Evolutionary conservation across 257 asterid species (phyloP).

Genomic region (Lantana camara): DNA sequence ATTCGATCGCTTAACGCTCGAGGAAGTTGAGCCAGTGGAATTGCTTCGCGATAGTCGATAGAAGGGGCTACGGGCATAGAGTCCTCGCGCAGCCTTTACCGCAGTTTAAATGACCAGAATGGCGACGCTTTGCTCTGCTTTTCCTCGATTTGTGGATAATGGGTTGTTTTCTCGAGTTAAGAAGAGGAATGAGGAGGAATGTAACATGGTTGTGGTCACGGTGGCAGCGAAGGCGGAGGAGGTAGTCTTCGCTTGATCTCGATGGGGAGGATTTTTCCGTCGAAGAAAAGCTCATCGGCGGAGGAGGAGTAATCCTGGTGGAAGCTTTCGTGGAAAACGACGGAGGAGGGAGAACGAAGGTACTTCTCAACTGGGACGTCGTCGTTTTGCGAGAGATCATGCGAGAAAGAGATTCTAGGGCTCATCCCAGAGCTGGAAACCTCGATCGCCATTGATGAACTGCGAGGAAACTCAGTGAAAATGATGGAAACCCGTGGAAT

Average conservation of each 20-base stretch:
- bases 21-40: slow-evolving; percentile 69
- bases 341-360: slow-evolving; percentile 51
- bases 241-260: slow-evolving; percentile 39
- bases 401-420: slow-evolving; percentile 82
- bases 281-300: slow-evolving; percentile 95
- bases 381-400: slow-evolving; percentile 57
- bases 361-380: slow-evolving; percentile 56
- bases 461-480: slow-evolving; percentile 3
- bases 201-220: slow-evolving; percentile 8
- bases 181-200: slow-evolving; percentile 16
- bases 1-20: slow-evolving; percentile 55
- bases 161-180: not conserved
- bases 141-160: slow-evolving; percentile 38
- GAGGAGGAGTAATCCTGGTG: slow-evolving; percentile 66
- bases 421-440: no score
- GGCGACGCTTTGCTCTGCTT: slow-evolving; percentile 55
- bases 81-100: slow-evolving; percentile 72
- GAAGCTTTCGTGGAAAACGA: slow-evolving; percentile 57
- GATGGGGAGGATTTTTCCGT: no score
- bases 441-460: slow-evolving; percentile 55
- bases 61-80: slow-evolving; percentile 66
- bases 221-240: slow-evolving; percentile 27
- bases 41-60: slow-evolving; percentile 77
- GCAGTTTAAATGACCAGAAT: slow-evolving; percentile 71
- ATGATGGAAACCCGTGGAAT: no score